Evolutionary conservation across 2,329 filamentous ascomycete species (phyloP).

Genomic region (Xylaria sp.): DNA sequence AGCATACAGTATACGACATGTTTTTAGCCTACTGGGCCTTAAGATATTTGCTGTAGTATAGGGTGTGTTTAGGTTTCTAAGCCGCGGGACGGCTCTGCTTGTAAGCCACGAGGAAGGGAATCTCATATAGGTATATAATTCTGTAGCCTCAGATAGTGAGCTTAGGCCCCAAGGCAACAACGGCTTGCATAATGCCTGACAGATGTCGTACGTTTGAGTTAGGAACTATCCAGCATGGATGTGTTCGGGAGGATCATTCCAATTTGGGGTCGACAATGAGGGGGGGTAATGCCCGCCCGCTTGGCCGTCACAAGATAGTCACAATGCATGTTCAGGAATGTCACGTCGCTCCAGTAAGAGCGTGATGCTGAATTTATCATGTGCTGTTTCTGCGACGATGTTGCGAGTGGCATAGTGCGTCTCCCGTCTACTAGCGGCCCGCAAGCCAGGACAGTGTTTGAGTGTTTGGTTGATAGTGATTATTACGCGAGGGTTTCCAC

Average conservation of each 20-base stretch:
- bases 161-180: background rate
- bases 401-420: conserved; percentile 8
- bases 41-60: background rate
- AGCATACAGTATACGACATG: conserved; percentile 5
- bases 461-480: conserved; percentile 32
- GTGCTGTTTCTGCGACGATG: background rate
- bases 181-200: conserved; percentile 1
- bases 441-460: conserved; percentile 28
- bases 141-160: background rate
- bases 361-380: conserved; percentile 13
- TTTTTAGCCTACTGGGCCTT: background rate
- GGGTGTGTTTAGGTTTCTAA: background rate
- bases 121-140: background rate
- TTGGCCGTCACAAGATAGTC: conserved; percentile 33
- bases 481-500: conserved; percentile 38
- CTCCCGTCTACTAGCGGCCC: background rate
- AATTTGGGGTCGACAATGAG: conserved; percentile 21
- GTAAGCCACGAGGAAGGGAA: background rate
- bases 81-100: background rate
- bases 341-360: conserved; percentile 19
- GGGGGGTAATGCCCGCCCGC: conserved; percentile 16
- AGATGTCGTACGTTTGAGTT: conserved; percentile 1
- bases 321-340: conserved; percentile 31
- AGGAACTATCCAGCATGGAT: conserved; percentile 7
- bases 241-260: conserved; percentile 21